Evolutionary conservation across 768 basidiomycete species (phyloP).

Genomic region (Tulasnella sp.): DNA sequence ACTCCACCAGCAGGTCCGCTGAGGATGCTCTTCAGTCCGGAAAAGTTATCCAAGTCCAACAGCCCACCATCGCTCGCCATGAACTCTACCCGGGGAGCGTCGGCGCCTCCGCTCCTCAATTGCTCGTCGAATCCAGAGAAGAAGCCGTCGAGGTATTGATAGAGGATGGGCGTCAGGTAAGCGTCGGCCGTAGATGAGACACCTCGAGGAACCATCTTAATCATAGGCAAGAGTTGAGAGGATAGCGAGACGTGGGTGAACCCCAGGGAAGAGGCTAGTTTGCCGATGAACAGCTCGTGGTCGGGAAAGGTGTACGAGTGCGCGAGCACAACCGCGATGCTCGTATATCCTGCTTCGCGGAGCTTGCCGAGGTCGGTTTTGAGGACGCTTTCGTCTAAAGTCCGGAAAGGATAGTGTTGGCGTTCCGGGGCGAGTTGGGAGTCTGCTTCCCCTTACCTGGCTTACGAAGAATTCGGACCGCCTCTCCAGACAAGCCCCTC

Average conservation of each 20-base stretch:
- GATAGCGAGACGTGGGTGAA: slow-evolving; percentile 86
- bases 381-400: slow-evolving; percentile 25
- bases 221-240: slow-evolving; percentile 80
- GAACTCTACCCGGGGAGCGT: slow-evolving; percentile 69
- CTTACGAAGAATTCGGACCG: slow-evolving; percentile 66
- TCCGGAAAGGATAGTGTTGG: neutral
- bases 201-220: slow-evolving; percentile 90
- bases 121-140: slow-evolving; percentile 76
- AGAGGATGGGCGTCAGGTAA: slow-evolving; percentile 83
- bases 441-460: slow-evolving; percentile 39
- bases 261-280: slow-evolving; percentile 66
- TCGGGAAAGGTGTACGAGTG: slow-evolving; percentile 89
- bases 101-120: slow-evolving; percentile 29
- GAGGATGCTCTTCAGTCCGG: slow-evolving; percentile 84
- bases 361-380: slow-evolving; percentile 54
- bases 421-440: neutral
- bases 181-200: slow-evolving; percentile 90
- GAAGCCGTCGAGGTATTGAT: slow-evolving; percentile 81
- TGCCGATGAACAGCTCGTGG: slow-evolving; percentile 66
- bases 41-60: slow-evolving; percentile 70
- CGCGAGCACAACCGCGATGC: slow-evolving; percentile 76
- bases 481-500: slow-evolving; percentile 75
- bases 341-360: slow-evolving; percentile 74
- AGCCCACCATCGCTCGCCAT: slow-evolving; percentile 93
- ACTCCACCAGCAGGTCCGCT: slow-evolving; percentile 94